These are phyloP conservation scores for Citrullus colocynthis DNA, from an alignment of 306 rosid species.

Conservation along the genomic window DNA sequence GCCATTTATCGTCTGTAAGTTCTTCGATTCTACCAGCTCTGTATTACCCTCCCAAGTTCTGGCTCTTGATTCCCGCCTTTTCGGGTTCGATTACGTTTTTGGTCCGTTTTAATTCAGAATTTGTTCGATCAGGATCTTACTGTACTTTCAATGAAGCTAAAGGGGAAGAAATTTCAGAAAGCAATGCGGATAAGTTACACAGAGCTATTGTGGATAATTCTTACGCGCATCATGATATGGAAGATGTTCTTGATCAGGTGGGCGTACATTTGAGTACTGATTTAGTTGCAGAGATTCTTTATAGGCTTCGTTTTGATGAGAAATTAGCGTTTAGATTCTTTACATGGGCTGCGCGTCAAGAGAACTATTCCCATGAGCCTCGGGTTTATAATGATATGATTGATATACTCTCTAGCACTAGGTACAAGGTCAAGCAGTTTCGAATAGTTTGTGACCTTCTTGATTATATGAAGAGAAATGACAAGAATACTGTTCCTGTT, in stretches of 20 bases:
- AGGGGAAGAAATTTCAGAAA: not conserved
- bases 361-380: conserved; percentile 59
- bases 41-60: not conserved
- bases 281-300: conserved; percentile 51
- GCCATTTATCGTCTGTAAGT: conserved; percentile 6
- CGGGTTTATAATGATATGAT: conserved; percentile 68
- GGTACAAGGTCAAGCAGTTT: conserved; percentile 67
- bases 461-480: conserved; percentile 82
- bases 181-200: conserved; percentile 26
- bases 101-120: not conserved
- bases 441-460: conserved; percentile 68
- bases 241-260: conserved; percentile 41
- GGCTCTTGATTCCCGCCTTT: not conserved
- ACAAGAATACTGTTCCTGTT: conserved; percentile 41
- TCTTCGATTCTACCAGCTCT: not conserved
- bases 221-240: conserved; percentile 40
- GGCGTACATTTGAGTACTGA: conserved; percentile 43
- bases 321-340: conserved; percentile 76
- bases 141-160: not conserved
- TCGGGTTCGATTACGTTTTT: not conserved
- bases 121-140: not conserved
- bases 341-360: conserved; percentile 74
- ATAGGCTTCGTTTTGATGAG: conserved; percentile 65
- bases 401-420: conserved; percentile 65
- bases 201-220: conserved; percentile 37